Evolutionary conservation across 164 flowering plant genomes (phyloP).

Genomic region (Nelumbo lutea): DNA sequence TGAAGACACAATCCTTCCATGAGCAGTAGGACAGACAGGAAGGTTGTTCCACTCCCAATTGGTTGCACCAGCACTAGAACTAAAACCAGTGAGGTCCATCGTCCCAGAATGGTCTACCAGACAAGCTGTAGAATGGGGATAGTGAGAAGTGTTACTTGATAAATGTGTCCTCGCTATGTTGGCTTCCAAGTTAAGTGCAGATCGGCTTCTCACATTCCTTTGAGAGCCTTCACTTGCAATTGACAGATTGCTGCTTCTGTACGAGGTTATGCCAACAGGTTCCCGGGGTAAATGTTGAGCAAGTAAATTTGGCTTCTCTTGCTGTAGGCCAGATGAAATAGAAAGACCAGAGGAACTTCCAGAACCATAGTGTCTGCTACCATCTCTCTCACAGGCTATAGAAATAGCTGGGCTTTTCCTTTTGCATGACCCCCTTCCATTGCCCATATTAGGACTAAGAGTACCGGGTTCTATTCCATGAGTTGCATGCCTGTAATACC

Average conservation of each 20-base stretch:
- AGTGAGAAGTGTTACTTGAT: conserved; percentile 28
- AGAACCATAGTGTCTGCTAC: conserved; percentile 31
- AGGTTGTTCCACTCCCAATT: conserved; percentile 37
- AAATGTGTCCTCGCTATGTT: conserved; percentile 32
- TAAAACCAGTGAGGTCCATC: conserved; percentile 25
- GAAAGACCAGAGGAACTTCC: conserved; percentile 34
- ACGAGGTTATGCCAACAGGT: conserved; percentile 16
- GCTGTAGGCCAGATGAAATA: conserved; percentile 30
- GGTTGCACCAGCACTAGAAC: conserved; percentile 23
- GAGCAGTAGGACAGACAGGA: conserved; percentile 29
- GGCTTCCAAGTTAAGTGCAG: conserved; percentile 40
- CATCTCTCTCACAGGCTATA: conserved; percentile 39
- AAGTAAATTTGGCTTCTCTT: conserved; percentile 39
- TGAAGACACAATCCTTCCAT: conserved; percentile 30
- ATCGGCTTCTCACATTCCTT: conserved; percentile 70
- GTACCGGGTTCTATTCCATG: conserved; percentile 30
- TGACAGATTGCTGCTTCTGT: conserved; percentile 34
- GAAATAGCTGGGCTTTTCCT: conserved; percentile 55
- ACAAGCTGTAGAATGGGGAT: conserved; percentile 25
- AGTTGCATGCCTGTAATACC: conserved; percentile 25
- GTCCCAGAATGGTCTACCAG: conserved; percentile 28
- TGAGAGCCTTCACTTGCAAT: conserved; percentile 39
- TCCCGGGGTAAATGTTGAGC: conserved; percentile 42
- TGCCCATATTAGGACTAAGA: conserved; percentile 30
- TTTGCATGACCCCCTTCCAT: conserved; percentile 47